Base-by-base conservation (phyloP, 2,329 filamentous ascomycete species). In the Phyllosticta citrichinensis region DNA sequence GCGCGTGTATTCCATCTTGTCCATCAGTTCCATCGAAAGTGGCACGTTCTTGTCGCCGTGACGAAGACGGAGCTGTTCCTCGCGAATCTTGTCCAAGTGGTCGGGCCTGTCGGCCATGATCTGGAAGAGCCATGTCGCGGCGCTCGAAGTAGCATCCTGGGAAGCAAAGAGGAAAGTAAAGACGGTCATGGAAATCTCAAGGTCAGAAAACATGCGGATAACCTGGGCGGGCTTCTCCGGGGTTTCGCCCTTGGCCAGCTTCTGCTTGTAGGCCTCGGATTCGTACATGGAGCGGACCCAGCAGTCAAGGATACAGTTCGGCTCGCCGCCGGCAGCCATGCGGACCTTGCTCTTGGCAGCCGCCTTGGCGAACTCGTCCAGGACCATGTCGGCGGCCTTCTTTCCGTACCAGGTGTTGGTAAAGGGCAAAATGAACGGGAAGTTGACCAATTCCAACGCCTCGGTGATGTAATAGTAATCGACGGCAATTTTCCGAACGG, bases 111-210 rank as follows among this genome's bases (percentile, higher is more conserved):
- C 91, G 55, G 94, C 92, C 79, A 91, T 87, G 69, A 91, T 83
- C 79, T 99, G 94, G 82, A 97, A 96, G 65, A 97, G 78, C 91
- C 94, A 97, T 58, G 92, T 97, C 69, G 84, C 86, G 64, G 94
- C 93, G 70, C 90, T 95, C 77, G 88, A 94, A 64, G 94, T 97
- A 66, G 94, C 94, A 74, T 99, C 94, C 77, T 97, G 94, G 3
- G 92, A 97, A 63, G 94, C 93, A 76, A 97, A 97, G 64, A 97
- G 82, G 80, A 97, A 96, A 56, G 93, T 96, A 78, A 97, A 96
- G 70, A 97, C 74, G 24, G 93, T 97, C 80, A 94, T 89, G 61
- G 90, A 83, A 70, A 97, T 96, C 76, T 97, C 92, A 69, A 87
- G 88, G 73, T 97, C 89, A 75, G 82, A 86, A 76, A 97, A 97